These are phyloP conservation scores for Leptomonas pyrrhocoris DNA, from an alignment of 208 protist species.

Conservation along the genomic window DNA sequence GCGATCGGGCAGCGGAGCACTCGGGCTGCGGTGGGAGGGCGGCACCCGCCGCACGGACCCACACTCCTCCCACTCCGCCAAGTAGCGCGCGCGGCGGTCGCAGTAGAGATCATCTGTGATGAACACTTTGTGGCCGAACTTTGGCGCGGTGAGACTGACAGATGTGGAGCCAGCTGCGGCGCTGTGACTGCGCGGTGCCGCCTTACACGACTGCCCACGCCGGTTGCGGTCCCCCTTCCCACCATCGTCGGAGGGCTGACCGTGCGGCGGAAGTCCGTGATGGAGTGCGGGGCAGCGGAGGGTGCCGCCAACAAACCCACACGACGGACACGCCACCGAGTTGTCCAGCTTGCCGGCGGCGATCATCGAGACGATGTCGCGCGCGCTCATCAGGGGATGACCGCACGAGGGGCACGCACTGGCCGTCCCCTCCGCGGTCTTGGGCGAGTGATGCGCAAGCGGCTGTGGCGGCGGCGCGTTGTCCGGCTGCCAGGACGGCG, in stretches of 20 bases:
- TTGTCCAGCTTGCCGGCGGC: slow-evolving; percentile 30
- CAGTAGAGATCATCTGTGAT: slow-evolving; percentile 83
- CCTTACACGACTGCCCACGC: background rate
- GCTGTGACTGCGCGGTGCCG: slow-evolving; percentile 13
- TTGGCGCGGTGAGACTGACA: slow-evolving; percentile 16
- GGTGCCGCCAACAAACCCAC: slow-evolving; percentile 33
- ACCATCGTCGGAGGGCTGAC: background rate
- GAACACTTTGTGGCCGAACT: slow-evolving; percentile 75
- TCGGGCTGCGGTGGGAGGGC: slow-evolving; percentile 47
- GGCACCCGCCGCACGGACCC: slow-evolving; percentile 49
- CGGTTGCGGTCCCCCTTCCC: background rate
- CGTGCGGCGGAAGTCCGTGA: background rate
- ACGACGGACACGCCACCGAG: slow-evolving; percentile 32
- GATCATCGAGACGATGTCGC: slow-evolving; percentile 42
- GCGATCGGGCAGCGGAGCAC: slow-evolving; percentile 67
- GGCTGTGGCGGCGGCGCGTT: slow-evolving; percentile 1
- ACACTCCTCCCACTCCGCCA: slow-evolving; percentile 64
- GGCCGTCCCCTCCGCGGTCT: background rate
- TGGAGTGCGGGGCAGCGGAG: background rate
- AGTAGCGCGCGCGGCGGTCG: slow-evolving; percentile 49
- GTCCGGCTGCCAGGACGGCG: no score
- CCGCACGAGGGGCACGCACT: slow-evolving; percentile 16
- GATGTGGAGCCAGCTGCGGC: slow-evolving; percentile 2
- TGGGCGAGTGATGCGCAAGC: slow-evolving; percentile 8
- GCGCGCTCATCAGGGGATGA: slow-evolving; percentile 17